Conservation (phyloP, 495 filamentous ascomycete genomes). For the Tuber calosporum region DNA sequence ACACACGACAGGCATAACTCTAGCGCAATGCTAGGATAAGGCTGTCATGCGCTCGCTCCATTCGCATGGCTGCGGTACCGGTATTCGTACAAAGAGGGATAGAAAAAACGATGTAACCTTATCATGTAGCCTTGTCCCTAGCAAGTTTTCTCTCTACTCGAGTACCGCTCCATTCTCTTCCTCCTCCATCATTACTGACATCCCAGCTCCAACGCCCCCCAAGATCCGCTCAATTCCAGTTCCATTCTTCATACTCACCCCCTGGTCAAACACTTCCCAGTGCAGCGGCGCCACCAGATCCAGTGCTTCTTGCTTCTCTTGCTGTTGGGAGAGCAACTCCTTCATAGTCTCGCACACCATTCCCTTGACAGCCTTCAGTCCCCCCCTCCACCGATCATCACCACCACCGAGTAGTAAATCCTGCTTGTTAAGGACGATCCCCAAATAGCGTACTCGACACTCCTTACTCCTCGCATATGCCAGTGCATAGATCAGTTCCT, state of each 20-base stretch:
- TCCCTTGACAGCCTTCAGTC: constrained; percentile 14
- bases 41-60: not conserved
- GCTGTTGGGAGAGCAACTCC: not conserved
- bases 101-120: not conserved
- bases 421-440: constrained; percentile 38
- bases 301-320: constrained; percentile 11
- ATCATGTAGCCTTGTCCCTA: not conserved
- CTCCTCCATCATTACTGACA: not conserved
- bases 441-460: constrained; percentile 29
- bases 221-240: constrained; percentile 35
- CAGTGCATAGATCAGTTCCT: constrained; percentile 30
- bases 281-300: constrained; percentile 14
- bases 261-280: constrained; percentile 26
- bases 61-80: not conserved
- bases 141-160: not conserved
- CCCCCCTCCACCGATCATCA: constrained; percentile 9
- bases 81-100: not conserved
- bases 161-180: constrained; percentile 6
- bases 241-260: constrained; percentile 35
- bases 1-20: not conserved
- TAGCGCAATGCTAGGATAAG: not conserved
- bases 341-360: constrained; percentile 30
- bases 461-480: constrained; percentile 25
- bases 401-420: constrained; percentile 18
- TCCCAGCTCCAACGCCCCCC: constrained; percentile 16